A percentile compares a stretch with the other conserved stretches of the same genome.
phyloP scores from a whole-genome alignment of 176 grass and related monocot genomes.

The Oryza nivara region DNA sequence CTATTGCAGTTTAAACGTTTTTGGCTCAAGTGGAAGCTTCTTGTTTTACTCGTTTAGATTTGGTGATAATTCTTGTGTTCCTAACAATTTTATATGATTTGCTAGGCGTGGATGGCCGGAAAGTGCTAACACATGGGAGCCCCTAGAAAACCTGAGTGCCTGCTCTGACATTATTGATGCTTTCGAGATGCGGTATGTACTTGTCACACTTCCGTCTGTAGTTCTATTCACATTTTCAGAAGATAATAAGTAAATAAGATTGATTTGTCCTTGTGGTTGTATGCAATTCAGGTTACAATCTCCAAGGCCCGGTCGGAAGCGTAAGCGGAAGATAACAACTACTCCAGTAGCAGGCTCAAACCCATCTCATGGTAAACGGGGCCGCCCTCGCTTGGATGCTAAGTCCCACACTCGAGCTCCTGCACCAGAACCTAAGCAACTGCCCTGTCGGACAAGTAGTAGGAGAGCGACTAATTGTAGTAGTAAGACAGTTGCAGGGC shows the following conservation, averaged over 20 bases:
- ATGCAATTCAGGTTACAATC: slow-evolving; percentile 42
- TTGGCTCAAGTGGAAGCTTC: background rate
- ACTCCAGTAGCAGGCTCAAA: slow-evolving; percentile 32
- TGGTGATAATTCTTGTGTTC: slow-evolving; percentile 16
- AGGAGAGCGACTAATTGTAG: slow-evolving; percentile 48
- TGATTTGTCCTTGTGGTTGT: slow-evolving; percentile 20
- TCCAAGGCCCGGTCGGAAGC: slow-evolving; percentile 53
- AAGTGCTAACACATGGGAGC: slow-evolving; percentile 87
- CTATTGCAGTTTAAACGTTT: slow-evolving; percentile 16
- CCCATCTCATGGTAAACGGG: slow-evolving; percentile 53
- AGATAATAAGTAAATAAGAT: slow-evolving; percentile 6
- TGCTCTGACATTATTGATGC: slow-evolving; percentile 71
- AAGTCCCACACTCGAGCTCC: slow-evolving; percentile 12
- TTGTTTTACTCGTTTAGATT: background rate
- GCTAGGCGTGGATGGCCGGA: slow-evolving; percentile 80
- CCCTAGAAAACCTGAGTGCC: slow-evolving; percentile 66
- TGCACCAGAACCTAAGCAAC: slow-evolving; percentile 36
- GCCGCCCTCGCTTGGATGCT: slow-evolving; percentile 46
- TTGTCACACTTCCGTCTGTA: background rate
- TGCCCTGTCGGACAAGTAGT: slow-evolving; percentile 48
- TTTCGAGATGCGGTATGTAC: slow-evolving; percentile 64
- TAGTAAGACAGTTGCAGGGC: slow-evolving; percentile 33
- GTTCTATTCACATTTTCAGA: slow-evolving; percentile 27
- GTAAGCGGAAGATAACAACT: slow-evolving; percentile 51
- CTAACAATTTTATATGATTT: slow-evolving; percentile 25